Base-by-base conservation (phyloP, 2,329 filamentous ascomycete genomes). In the Ophiostoma ulmi region DNA sequence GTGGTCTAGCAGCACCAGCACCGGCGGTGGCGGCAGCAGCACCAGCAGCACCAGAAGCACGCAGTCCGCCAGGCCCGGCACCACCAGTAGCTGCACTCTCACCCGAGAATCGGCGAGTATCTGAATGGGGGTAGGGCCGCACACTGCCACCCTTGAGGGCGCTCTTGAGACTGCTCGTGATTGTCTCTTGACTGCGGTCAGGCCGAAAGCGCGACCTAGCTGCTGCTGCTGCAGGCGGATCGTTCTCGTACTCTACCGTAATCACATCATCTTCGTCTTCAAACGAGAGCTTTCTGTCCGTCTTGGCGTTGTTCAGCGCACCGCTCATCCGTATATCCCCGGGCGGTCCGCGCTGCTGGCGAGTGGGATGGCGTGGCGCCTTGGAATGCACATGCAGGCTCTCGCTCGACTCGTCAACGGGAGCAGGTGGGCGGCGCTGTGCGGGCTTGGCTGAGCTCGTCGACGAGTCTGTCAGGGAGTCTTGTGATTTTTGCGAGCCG, bases 301-400 rank as follows among this genome's bases (percentile, higher is more conserved):
- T 52, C 39, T 20, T 52, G 41, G 26, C 17, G 14, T 17, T 26
- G 6, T 35, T 35, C 35, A 69, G 38, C 22, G 68, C 68, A 17
- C 68, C 68, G 61, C 68, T 69, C 68, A 69, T 69, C 0, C 17
- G 36, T 1, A 48, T 17, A n/a, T 36, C 26, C 38, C 26, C n/a
- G 14, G 31, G 55, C 55, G 67, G 20, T n/a, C 31, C 26, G 14
- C 67, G 67, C 44, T 55, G 17, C 7, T 17, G 68, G 3, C 48
- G 48, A 13, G 68, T 64, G 10, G 70, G 65, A 17, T 61, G 35
- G 3, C 61, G 67, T 1, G 55, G 67, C 5, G 67, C 38, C 31
- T 69, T 66, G n/a, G 67, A 44, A 68, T 71, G 64, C 64, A 72
- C 70, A 55, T 72, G 70, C n/a, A 72, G 20, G n/a, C 39, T 68